Percentiles rank a stretch among this genome's conserved stretches.
phyloP scores from a whole-genome alignment of 495 filamentous ascomycete species.

The Terfezia boudieri region DNA sequence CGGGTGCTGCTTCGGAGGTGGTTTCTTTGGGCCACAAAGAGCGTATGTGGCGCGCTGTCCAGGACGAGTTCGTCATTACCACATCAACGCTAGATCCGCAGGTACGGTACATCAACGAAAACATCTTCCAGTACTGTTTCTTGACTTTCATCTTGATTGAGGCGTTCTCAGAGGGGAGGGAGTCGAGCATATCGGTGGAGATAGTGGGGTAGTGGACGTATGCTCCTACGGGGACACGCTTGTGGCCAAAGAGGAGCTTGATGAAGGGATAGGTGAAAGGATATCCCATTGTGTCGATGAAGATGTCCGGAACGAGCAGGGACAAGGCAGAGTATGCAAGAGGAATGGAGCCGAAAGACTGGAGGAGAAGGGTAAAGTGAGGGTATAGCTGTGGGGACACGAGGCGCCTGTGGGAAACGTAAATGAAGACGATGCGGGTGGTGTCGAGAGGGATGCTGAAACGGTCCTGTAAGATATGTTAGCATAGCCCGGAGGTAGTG shows the following conservation, averaged over 20 bases:
- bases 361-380: slow-evolving; percentile 81
- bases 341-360: slow-evolving; percentile 66
- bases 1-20: not conserved
- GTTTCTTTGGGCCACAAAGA: slow-evolving; percentile 39
- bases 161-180: slow-evolving; percentile 38
- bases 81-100: slow-evolving; percentile 66
- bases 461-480: slow-evolving; percentile 31
- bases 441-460: slow-evolving; percentile 85
- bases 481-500: not conserved
- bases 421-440: slow-evolving; percentile 65
- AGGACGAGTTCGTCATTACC: slow-evolving; percentile 90
- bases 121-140: slow-evolving; percentile 75
- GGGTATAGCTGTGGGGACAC: slow-evolving; percentile 69
- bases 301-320: slow-evolving; percentile 75
- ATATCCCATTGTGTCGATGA: slow-evolving; percentile 96
- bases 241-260: slow-evolving; percentile 53
- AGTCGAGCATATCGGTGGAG: slow-evolving; percentile 87
- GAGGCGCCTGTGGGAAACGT: slow-evolving; percentile 67
- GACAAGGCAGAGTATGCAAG: slow-evolving; percentile 86
- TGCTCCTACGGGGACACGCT: slow-evolving; percentile 55
- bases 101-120: slow-evolving; percentile 56
- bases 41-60: slow-evolving; percentile 72
- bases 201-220: slow-evolving; percentile 98
- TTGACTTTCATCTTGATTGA: slow-evolving; percentile 29
- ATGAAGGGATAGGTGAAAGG: slow-evolving; percentile 66